Base-by-base conservation (phyloP, 2,329 filamentous ascomycete species). In the Fusarium sp. region DNA sequence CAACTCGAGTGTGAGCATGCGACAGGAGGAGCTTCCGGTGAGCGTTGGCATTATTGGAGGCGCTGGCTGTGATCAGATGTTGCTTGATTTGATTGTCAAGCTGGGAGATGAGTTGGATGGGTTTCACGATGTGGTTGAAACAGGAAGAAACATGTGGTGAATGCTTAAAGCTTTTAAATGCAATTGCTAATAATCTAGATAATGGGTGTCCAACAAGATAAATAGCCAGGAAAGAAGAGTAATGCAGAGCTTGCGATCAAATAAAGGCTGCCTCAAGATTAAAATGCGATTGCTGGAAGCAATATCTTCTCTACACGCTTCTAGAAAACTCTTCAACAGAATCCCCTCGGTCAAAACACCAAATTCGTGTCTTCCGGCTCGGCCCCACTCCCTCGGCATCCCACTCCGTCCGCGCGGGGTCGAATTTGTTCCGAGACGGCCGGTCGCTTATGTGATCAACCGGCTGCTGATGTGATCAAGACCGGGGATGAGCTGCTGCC, bases 361-460 rank as follows among this genome's bases (percentile, higher is more conserved):
- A 51, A 51, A 29, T 29, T n/a, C 16, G 46, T 29, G 16, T 51
- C 24, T 51, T 51, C 56, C 44, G 38, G 38, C 24, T 33, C 42
- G 38, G 24, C 40, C 58, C 29, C 6, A 12, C 46, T 33, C 46
- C 56, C 59, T 74, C 71, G 71, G 67, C 46, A 73, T 73, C 71
- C 71, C 71, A 71, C 63, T 24, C 64, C 56, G 71, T 58, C 36
- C 22, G 58, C 29, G 59, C 58, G 70, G 67, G 22, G 46, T 27
- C 20, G 31, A 58, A 42, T 62, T 71, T 61, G 24, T 24, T 20
- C 59, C 56, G 51, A 42, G 17, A 22, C 57, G 22, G 49, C 64
- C 64, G 64, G 20, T 58, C 3, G 71, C 46, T 73, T 73, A 73
- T 69, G 71, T 73, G 71, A 73, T 57, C 67, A 40, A 20, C 40